Evolutionary conservation across 139 green algal species (phyloP).

Genomic region (Nannochloris sp.): DNA sequence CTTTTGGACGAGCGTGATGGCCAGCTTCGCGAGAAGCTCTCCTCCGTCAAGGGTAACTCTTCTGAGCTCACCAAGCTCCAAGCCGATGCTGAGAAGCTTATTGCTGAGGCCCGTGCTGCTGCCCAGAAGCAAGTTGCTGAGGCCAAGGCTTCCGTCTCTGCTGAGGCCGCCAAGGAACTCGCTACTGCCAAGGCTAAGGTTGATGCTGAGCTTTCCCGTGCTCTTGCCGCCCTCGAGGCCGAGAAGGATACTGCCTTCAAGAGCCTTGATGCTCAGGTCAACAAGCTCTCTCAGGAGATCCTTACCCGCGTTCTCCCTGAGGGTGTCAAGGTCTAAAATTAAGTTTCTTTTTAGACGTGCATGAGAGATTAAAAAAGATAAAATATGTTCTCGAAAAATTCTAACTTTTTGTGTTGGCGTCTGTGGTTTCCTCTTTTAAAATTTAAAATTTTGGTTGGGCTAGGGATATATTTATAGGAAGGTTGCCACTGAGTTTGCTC

Average conservation of each 20-base stretch:
- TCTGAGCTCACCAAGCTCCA: constrained; percentile 35
- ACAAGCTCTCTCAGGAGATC: constrained; percentile 71
- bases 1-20: constrained; percentile 79
- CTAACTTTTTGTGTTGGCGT: no score
- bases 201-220: constrained; percentile 46
- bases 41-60: constrained; percentile 60
- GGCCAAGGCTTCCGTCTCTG: constrained; percentile 28
- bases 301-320: constrained; percentile 72
- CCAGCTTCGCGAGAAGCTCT: constrained; percentile 66
- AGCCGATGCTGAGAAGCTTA: constrained; percentile 38
- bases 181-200: constrained; percentile 44
- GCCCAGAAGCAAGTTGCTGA: constrained; percentile 36
- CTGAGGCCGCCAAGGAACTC: constrained; percentile 35
- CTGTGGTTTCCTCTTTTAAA: no score
- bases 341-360: no score
- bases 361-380: no score
- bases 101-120: constrained; percentile 33
- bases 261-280: constrained; percentile 66
- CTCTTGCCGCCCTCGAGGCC: constrained; percentile 56
- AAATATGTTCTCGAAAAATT: no score
- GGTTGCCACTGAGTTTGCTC: no score
- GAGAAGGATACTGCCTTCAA: constrained; percentile 63
- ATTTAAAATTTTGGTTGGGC: no score
- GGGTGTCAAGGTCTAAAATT: constrained; percentile 67
- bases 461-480: no score